phyloP scores from a whole-genome alignment of 2,329 filamentous ascomycete genomes.

The Stemphylium lycopersici region DNA sequence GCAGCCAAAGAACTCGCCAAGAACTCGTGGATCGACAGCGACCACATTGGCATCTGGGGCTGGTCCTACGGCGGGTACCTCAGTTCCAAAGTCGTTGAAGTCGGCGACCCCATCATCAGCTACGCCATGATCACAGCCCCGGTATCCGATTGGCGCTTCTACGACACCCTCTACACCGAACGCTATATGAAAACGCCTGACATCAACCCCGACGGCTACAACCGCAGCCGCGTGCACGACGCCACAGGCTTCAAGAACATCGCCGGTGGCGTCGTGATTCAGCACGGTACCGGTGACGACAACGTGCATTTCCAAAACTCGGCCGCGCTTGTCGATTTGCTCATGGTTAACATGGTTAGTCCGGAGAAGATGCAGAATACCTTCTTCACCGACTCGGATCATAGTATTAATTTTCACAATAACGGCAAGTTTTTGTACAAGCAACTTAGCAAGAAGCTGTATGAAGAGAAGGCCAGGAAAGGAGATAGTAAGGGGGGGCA shows the following conservation, averaged over 20 bases:
- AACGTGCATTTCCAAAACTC: constrained; percentile 75
- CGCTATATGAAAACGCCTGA: constrained; percentile 71
- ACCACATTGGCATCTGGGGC: constrained; percentile 70
- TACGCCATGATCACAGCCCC: constrained; percentile 69
- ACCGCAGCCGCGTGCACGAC: constrained; percentile 64
- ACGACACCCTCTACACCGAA: constrained; percentile 74
- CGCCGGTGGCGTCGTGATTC: constrained; percentile 64
- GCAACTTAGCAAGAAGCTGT: constrained; percentile 66
- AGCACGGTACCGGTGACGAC: constrained; percentile 72
- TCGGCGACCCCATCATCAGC: constrained; percentile 65
- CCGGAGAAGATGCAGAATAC: constrained; percentile 68
- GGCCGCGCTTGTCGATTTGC: constrained; percentile 65
- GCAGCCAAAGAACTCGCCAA: constrained; percentile 64
- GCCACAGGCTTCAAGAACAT: constrained; percentile 67
- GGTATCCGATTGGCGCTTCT: constrained; percentile 72
- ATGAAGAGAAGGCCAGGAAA: constrained; percentile 64
- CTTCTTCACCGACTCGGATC: constrained; percentile 70
- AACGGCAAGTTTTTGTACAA: constrained; percentile 65
- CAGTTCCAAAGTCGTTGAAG: constrained; percentile 69
- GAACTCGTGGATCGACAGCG: constrained; percentile 61
- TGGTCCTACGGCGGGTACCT: constrained; percentile 74
- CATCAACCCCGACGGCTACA: constrained; percentile 66
- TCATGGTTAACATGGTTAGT: constrained; percentile 65
- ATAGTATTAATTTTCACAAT: constrained; percentile 65
- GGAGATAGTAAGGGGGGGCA: constrained; percentile 48